Conservation (phyloP, 2,329 filamentous ascomycete genomes). For the Cladosporium sp. region DNA sequence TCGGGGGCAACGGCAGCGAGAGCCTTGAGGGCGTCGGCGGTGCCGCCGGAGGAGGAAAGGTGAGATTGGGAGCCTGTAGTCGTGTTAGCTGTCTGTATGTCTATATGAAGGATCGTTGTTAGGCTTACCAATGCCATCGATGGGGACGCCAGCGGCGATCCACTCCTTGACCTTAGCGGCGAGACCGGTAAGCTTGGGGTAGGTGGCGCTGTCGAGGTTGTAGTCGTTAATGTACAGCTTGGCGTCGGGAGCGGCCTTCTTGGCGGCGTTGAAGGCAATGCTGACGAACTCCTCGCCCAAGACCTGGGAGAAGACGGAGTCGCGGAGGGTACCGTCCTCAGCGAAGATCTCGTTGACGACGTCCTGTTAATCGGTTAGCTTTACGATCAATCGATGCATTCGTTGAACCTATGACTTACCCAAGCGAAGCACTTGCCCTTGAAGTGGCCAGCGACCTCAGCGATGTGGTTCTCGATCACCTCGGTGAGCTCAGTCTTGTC, state of each 20-base stretch:
- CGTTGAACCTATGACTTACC: conserved; percentile 35
- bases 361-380: conserved; percentile 44
- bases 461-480: conserved; percentile 62
- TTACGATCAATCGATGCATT: neutral
- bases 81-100: neutral
- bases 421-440: conserved; percentile 64
- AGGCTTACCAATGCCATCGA: conserved; percentile 57
- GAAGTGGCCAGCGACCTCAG: conserved; percentile 57
- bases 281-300: conserved; percentile 69
- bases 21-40: conserved; percentile 51
- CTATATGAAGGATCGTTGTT: neutral
- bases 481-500: conserved; percentile 54
- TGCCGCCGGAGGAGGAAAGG: conserved; percentile 45
- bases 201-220: conserved; percentile 61
- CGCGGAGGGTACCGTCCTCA: conserved; percentile 64
- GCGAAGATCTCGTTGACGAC: conserved; percentile 64
- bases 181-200: conserved; percentile 60
- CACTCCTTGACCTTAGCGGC: conserved; percentile 60
- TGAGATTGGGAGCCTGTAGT: conserved; percentile 57
- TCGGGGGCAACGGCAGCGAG: conserved; percentile 55
- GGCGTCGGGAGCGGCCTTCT: conserved; percentile 56
- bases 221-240: conserved; percentile 76
- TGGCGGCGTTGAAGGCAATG: conserved; percentile 64
- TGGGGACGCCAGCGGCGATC: conserved; percentile 61
- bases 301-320: conserved; percentile 65